Evolutionary conservation across 495 filamentous ascomycete species (phyloP).

Genomic region (Schizothecium vesticola): DNA sequence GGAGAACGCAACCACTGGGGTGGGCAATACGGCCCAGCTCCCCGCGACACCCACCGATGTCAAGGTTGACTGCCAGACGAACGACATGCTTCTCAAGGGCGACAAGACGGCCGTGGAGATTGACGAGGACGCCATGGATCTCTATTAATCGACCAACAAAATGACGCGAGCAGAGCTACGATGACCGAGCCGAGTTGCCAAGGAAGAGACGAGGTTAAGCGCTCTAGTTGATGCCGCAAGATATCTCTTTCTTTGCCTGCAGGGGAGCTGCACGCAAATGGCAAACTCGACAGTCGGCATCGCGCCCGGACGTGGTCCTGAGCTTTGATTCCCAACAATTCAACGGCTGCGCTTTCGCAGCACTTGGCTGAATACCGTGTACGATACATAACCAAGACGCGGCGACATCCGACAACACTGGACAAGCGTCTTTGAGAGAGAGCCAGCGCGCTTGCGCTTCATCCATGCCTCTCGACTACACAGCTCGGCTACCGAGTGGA

Average conservation of each 20-base stretch:
- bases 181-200: neutral
- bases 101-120: constrained; percentile 20
- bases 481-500: neutral
- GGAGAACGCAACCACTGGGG: constrained; percentile 2
- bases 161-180: neutral
- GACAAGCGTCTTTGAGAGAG: neutral
- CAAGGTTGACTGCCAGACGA: neutral
- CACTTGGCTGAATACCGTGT: neutral
- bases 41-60: constrained; percentile 19
- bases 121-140: constrained; percentile 20
- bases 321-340: neutral
- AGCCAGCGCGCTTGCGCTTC: too few relatives aligned
- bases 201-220: neutral
- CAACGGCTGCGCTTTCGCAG: neutral
- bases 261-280: neutral
- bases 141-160: constrained; percentile 5
- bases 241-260: neutral
- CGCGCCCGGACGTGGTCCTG: neutral
- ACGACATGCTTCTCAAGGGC: constrained; percentile 14
- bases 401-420: neutral
- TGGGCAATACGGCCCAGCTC: constrained; percentile 3
- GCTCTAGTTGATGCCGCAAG: neutral
- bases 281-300: neutral
- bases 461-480: neutral
- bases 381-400: neutral